Percentiles rank a stretch among this genome's conserved stretches.
Conservation (phyloP, 2,329 filamentous ascomycete species). For the Fonsecaea nubica region DNA sequence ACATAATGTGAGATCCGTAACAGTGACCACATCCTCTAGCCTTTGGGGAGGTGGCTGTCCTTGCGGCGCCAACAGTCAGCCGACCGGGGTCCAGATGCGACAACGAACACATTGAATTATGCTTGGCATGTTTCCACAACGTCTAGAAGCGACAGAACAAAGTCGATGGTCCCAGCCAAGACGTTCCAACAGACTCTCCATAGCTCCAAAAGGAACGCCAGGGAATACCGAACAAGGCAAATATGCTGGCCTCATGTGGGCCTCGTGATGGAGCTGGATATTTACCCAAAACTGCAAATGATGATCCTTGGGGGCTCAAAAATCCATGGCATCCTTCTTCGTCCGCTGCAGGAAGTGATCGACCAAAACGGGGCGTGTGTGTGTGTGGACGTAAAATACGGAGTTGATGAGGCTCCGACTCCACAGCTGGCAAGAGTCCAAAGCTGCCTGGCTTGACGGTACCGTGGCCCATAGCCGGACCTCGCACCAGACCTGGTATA, state of each 20-base stretch:
- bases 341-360: not conserved
- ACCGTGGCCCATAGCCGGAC: not conserved
- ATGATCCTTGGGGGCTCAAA: not conserved
- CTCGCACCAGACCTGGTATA: not conserved
- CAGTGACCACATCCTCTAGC: not conserved
- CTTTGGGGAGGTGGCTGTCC: not conserved
- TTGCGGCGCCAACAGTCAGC: not conserved
- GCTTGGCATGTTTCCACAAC: not conserved
- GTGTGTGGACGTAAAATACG: not conserved
- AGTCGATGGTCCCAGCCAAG: not conserved
- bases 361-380: not conserved
- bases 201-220: not conserved
- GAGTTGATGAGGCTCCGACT: not conserved
- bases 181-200: not conserved
- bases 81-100: not conserved
- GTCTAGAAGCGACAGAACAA: not conserved
- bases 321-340: not conserved
- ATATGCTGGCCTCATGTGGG: not conserved
- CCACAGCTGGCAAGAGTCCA: not conserved
- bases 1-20: not conserved
- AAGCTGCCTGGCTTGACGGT: not conserved
- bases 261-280: not conserved
- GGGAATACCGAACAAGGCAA: constrained; percentile 7
- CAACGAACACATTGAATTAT: not conserved
- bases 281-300: not conserved